Conservation (phyloP, 148 eudicot species). For the Camellia japonica region DNA sequence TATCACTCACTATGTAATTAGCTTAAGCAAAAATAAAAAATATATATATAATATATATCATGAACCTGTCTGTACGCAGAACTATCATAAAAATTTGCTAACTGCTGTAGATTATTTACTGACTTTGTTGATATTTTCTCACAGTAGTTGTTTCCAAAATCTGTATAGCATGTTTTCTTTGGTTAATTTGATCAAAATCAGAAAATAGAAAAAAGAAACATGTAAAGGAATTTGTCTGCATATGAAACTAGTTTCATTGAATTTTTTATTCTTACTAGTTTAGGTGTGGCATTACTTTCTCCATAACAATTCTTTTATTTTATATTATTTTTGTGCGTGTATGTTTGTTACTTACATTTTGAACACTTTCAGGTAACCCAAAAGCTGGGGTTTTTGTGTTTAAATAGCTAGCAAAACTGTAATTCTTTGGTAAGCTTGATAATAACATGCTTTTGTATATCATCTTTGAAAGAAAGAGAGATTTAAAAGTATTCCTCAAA, state of each 20-base stretch:
- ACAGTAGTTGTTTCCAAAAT: neutral
- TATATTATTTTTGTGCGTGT: neutral
- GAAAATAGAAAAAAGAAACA: neutral
- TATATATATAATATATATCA: neutral
- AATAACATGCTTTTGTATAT: neutral
- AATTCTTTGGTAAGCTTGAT: neutral
- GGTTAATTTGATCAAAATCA: neutral
- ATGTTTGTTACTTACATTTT: neutral
- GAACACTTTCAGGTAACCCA: neutral
- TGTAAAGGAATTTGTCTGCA: neutral
- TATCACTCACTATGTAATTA: neutral
- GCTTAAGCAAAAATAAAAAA: neutral
- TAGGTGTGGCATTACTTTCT: neutral
- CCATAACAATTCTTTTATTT: neutral
- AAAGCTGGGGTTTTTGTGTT: neutral
- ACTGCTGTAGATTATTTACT: neutral
- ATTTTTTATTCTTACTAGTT: neutral
- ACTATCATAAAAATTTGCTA: neutral
- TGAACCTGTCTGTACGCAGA: neutral
- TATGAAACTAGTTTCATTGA: neutral
- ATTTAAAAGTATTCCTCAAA: neutral
- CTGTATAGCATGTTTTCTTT: conserved; percentile 3
- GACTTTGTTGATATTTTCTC: neutral
- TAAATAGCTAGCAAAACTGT: neutral
- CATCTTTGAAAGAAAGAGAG: neutral